phyloP scores from a whole-genome alignment of 164 flowering plant genomes.

The Kingdonia uniflora region DNA sequence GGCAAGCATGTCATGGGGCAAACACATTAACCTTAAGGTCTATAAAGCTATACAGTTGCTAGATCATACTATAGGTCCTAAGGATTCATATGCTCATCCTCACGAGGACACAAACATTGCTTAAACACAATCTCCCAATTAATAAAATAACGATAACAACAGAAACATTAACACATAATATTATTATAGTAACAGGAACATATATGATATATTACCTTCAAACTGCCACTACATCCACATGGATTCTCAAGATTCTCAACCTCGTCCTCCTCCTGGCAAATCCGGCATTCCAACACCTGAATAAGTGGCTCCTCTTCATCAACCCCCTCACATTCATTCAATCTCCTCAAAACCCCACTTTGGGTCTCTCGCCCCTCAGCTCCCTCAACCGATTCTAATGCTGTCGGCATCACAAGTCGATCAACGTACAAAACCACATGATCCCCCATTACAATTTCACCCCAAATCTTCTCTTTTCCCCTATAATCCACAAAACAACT shows the following conservation, averaged over 20 bases:
- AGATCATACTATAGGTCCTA: no score
- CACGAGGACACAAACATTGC: no score
- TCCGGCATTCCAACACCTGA: constrained; percentile 53
- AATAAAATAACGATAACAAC: neutral
- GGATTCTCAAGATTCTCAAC: constrained; percentile 44
- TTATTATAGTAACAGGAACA: neutral
- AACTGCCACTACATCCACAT: constrained; percentile 65
- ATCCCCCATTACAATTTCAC: constrained; percentile 49
- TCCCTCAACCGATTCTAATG: constrained; percentile 22
- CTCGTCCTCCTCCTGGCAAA: constrained; percentile 71
- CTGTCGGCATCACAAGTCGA: constrained; percentile 25
- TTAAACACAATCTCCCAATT: no score
- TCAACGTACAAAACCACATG: constrained; percentile 45
- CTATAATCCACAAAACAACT: no score
- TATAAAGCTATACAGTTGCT: no score
- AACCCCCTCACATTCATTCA: constrained; percentile 9
- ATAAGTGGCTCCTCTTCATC: constrained; percentile 45
- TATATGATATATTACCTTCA: constrained; percentile 33
- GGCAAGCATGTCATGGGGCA: no score
- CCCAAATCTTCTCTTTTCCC: no score
- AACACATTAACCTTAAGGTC: no score
- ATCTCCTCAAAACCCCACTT: constrained; percentile 5
- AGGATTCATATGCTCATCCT: no score
- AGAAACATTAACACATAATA: no score
- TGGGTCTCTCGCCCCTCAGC: constrained; percentile 14